Evolutionary conservation across 306 rosid species (phyloP).

Genomic region (Notholithocarpus densiflorus): DNA sequence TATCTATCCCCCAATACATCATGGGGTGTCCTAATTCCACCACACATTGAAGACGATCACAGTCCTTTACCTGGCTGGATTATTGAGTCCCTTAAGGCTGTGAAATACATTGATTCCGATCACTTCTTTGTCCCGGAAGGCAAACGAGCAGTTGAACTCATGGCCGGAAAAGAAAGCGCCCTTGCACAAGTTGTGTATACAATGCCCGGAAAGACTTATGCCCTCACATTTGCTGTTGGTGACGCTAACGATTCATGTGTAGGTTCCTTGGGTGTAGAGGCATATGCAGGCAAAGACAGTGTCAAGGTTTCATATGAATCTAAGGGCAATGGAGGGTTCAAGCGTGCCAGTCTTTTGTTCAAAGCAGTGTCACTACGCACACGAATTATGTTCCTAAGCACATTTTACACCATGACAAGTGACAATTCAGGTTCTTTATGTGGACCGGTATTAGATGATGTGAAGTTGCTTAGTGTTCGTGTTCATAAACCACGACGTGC

Average conservation of each 20-base stretch:
- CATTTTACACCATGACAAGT: slow-evolving; percentile 55
- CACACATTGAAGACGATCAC: slow-evolving; percentile 63
- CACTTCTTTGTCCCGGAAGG: slow-evolving; percentile 68
- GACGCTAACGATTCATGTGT: slow-evolving; percentile 65
- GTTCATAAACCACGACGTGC: slow-evolving; percentile 37
- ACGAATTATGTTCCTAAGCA: slow-evolving; percentile 55
- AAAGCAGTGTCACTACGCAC: slow-evolving; percentile 49
- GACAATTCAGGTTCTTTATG: slow-evolving; percentile 75
- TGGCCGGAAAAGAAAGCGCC: slow-evolving; percentile 83
- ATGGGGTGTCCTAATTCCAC: slow-evolving; percentile 72
- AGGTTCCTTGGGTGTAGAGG: slow-evolving; percentile 61
- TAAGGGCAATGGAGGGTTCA: slow-evolving; percentile 61
- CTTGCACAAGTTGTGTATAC: slow-evolving; percentile 59
- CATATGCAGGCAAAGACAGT: slow-evolving; percentile 50
- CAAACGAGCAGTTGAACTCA: slow-evolving; percentile 64
- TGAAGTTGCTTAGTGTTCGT: slow-evolving; percentile 58
- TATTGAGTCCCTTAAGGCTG: slow-evolving; percentile 78
- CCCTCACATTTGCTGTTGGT: slow-evolving; percentile 65
- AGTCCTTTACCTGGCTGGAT: slow-evolving; percentile 85
- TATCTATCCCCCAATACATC: slow-evolving; percentile 50
- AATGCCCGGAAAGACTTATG: slow-evolving; percentile 39
- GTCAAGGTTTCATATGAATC: slow-evolving; percentile 53
- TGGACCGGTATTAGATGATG: slow-evolving; percentile 78
- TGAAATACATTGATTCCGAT: slow-evolving; percentile 68
- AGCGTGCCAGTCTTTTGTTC: slow-evolving; percentile 44